Evolutionary conservation across 129 eudicot species (phyloP).

Genomic region (Chrysanthemum lavandulifolium): DNA sequence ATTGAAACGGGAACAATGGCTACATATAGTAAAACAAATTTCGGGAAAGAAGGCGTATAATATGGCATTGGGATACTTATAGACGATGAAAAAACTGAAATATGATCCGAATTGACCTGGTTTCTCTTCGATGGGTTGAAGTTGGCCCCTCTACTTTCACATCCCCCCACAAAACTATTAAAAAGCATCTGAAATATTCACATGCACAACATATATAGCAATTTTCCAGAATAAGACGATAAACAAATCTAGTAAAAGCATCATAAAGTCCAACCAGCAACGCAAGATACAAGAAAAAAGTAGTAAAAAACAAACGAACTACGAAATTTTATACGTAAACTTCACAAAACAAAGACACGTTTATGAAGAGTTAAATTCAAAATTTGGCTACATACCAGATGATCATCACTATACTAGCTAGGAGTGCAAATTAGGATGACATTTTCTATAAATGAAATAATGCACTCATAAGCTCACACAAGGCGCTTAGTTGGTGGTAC

Average conservation of each 20-base stretch:
- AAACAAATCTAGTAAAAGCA: not conserved
- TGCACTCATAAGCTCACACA: slow-evolving; percentile 23
- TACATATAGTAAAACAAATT: too few relatives aligned
- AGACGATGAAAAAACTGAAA: too few relatives aligned
- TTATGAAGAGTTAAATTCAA: slow-evolving; percentile 29
- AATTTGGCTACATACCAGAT: slow-evolving; percentile 26
- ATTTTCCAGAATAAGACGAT: not conserved
- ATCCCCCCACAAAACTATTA: too few relatives aligned
- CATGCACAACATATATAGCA: not conserved
- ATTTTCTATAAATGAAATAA: slow-evolving; percentile 14
- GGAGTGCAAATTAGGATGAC: slow-evolving; percentile 18
- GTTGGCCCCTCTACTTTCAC: too few relatives aligned
- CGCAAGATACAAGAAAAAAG: not conserved
- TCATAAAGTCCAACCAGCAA: not conserved
- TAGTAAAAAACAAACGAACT: not conserved
- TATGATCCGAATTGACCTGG: too few relatives aligned
- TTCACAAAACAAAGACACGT: slow-evolving; percentile 22
- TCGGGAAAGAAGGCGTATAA: too few relatives aligned
- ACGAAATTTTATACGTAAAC: not conserved
- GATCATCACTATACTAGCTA: slow-evolving; percentile 13
- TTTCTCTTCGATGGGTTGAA: too few relatives aligned
- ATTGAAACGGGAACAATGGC: too few relatives aligned
- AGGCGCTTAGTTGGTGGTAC: slow-evolving; percentile 24
- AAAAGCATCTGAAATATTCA: not conserved
- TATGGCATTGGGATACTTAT: too few relatives aligned